Base-by-base conservation (phyloP, 1,284 basidiomycete species). In the Ustilago sp. region DNA sequence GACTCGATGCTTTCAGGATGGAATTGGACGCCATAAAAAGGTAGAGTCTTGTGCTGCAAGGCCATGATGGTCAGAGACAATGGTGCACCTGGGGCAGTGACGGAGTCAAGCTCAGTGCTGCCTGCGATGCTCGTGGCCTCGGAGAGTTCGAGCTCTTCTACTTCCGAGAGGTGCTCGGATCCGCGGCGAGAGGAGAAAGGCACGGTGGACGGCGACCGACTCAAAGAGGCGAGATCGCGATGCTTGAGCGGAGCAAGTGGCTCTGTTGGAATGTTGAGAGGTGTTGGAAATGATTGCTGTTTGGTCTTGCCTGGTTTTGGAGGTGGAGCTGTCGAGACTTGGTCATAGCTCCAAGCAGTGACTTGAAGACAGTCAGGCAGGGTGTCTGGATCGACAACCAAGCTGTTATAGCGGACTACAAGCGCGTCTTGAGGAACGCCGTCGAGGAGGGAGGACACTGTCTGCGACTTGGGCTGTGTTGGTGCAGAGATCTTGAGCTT, bases 21-120 rank as follows among this genome's bases (percentile, higher is more conserved):
- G 82, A 97, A 98, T 84, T 98, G 95, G 2, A 98, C 94, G 3
- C 93, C 94, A 91, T 92, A 95, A 77, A 95, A 93, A 0, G 95
- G 84, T 3, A 74, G 50, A 1, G 68, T 61, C 38, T 60, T 75
- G 59, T 86, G 84, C 52, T 81, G 71, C 36, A 86, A 58, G 1
- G 75, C 82, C 68, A 85, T 77, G n/a, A 85, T 74, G 17, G 78
- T 71, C 3, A 57, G 52, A 7, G 76, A 70, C 2, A 41, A 31
- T 9, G 43, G n/a, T 12, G 28, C 32, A 19, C 63, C 71, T 5
- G 23, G 12, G 4, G n/a, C 32, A 8, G 8, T 23, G 5, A 43
- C 19, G 15, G 28, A 7, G 43, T 51, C 73, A 4, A 35, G 3
- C 12, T 68, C 68, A 12, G 39, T 54, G 6, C 47, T 38, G 13